Conservation (phyloP, 805 yeast species). For the Candida sphagnicola region DNA sequence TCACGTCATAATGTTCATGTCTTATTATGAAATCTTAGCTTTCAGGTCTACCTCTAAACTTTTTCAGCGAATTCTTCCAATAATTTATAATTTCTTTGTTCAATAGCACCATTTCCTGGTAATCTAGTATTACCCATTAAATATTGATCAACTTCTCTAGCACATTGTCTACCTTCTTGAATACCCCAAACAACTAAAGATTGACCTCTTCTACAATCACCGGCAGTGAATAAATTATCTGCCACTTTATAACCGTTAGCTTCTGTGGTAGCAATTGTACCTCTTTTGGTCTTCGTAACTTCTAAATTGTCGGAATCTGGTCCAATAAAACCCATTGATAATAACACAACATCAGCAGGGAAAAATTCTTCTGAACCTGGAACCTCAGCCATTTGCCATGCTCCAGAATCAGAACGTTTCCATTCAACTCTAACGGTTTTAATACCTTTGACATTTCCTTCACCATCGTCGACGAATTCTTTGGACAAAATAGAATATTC, state of each 20-base stretch:
- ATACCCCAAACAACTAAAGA: conserved; percentile 98
- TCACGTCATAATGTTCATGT: neutral
- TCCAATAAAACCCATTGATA: conserved; percentile 97
- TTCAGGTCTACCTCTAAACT: conserved; percentile 24
- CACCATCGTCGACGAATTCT: conserved; percentile 92
- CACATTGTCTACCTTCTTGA: conserved; percentile 99
- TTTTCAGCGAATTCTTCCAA: conserved; percentile 73
- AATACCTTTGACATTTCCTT: conserved; percentile 92
- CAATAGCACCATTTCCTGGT: conserved; percentile 93
- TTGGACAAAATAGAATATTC: conserved; percentile 93
- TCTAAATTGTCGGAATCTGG: conserved; percentile 82
- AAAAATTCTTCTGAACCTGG: conserved; percentile 93
- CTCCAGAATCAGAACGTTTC: conserved; percentile 93
- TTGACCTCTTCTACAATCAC: conserved; percentile 99
- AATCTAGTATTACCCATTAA: conserved; percentile 76
- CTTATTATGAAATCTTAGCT: neutral
- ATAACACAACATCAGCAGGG: conserved; percentile 89
- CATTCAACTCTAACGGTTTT: conserved; percentile 97
- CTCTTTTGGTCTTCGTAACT: conserved; percentile 71
- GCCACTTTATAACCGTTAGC: conserved; percentile 65
- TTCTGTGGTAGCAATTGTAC: conserved; percentile 68
- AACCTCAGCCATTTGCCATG: conserved; percentile 98
- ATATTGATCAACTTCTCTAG: conserved; percentile 81
- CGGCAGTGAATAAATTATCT: conserved; percentile 86
- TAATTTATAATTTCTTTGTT: conserved; percentile 74